Conservation (phyloP, 495 filamentous ascomycete species). For the Xylaria venustula region DNA sequence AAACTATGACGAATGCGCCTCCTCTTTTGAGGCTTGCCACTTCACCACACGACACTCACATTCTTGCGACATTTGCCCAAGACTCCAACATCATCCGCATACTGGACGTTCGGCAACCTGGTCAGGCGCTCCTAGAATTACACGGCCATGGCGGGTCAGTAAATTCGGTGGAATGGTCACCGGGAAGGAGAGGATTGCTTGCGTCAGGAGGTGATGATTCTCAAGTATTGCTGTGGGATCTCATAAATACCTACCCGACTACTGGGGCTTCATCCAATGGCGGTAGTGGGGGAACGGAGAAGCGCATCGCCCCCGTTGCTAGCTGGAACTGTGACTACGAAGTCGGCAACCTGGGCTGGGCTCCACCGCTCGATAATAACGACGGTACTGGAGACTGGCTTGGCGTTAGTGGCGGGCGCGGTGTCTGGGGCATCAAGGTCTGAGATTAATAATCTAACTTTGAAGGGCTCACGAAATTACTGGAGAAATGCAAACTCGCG, state of each 20-base stretch:
- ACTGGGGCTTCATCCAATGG: slow-evolving; percentile 47
- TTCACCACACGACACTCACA: slow-evolving; percentile 92
- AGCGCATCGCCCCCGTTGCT: slow-evolving; percentile 68
- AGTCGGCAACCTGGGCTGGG: slow-evolving; percentile 93
- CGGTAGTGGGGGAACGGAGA: slow-evolving; percentile 51
- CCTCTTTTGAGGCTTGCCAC: slow-evolving; percentile 86
- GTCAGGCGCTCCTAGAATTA: slow-evolving; percentile 90
- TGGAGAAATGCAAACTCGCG: not conserved
- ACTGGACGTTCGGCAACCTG: slow-evolving; percentile 93
- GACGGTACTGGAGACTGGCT: slow-evolving; percentile 83
- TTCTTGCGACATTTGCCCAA: slow-evolving; percentile 93
- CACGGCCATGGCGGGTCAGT: slow-evolving; percentile 85
- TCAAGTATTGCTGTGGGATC: slow-evolving; percentile 89
- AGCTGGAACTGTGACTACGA: slow-evolving; percentile 96
- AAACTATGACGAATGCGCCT: slow-evolving; percentile 76
- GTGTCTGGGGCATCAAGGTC: slow-evolving; percentile 80
- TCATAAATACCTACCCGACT: slow-evolving; percentile 66
- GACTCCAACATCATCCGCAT: slow-evolving; percentile 93
- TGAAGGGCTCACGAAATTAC: not conserved
- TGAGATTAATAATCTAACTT: slow-evolving; percentile 5
- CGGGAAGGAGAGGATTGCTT: slow-evolving; percentile 77
- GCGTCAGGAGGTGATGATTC: slow-evolving; percentile 92
- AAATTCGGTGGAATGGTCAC: slow-evolving; percentile 95
- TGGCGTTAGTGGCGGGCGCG: slow-evolving; percentile 86
- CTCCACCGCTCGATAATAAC: slow-evolving; percentile 69